Evolutionary conservation across 495 filamentous ascomycete genomes (phyloP), one percentile per base, ranked within the genome.

Genomic region (Aspergillus steynii): DNA sequence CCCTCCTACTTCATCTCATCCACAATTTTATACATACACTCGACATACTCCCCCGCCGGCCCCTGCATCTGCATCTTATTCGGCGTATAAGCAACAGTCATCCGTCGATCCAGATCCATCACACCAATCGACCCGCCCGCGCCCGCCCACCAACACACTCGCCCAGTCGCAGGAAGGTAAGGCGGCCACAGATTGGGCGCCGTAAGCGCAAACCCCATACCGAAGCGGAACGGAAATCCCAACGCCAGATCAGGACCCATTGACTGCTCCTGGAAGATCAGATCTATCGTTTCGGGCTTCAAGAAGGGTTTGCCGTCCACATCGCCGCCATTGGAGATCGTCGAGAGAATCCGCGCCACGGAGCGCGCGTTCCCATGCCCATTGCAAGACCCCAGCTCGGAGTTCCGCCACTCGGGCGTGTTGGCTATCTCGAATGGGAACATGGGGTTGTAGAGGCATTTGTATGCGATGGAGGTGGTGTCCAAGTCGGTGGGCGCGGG

Each of bases 71-170:
- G 37, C 68, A 71, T 69, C 57, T 69, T 69, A 54, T 74, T 75
- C 72, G 74, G 73, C 1, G 65, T 65, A 66, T 74, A 75, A 1
- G 63, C 58, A 42, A 75, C 68, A 3, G 67, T 71, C 56, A 75
- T 55, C 31, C 63, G 53, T 4, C 61, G 58, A 15, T 67, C 67
- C 15, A 62, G n/a, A 64, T 75, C 72, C 61, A 75, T 70, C 25
- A 75, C 49, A 1, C 61, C 54, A 20, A 70, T 55, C 27, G 71
- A 73, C 5, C 72, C 72, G 3, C 72, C 72, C 58, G 67, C 72
- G 7, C 71, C 72, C 1, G 59, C 55, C 67, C 69, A 71, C 50
- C 66, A 73, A 31, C 65, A 64, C 8, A 72, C 60, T 6, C 63
- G 29, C 6, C 65, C 62, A 5, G 61, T 62, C n/a, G 54, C 62